Conservation (phyloP, 2,329 filamentous ascomycete genomes). For the Aspergillus spinulosporus region DNA sequence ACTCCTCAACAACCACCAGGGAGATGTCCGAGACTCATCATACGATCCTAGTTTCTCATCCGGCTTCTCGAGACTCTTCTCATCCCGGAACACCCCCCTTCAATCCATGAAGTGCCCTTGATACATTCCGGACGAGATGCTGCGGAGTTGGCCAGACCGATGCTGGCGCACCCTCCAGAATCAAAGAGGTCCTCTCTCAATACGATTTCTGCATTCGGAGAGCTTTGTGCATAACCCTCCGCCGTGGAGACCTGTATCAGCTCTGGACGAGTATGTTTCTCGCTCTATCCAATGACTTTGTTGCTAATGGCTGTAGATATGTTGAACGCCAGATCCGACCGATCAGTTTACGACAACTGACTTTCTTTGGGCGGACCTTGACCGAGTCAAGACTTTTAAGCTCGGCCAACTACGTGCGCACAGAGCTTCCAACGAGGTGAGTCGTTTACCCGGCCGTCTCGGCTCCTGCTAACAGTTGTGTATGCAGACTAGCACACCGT, state of each 20-base stretch:
- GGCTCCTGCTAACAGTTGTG: background rate
- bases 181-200: constrained; percentile 24
- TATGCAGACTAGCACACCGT: constrained; percentile 76
- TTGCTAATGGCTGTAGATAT: constrained; percentile 64
- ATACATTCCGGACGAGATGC: constrained; percentile 37
- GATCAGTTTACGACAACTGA: constrained; percentile 94
- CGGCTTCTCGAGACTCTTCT: constrained; percentile 14
- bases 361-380: constrained; percentile 92
- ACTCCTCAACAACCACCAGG: background rate
- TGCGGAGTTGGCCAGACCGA: constrained; percentile 35
- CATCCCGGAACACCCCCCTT: constrained; percentile 1
- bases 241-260: constrained; percentile 59
- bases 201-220: constrained; percentile 30
- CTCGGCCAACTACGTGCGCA: constrained; percentile 96
- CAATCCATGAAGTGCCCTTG: constrained; percentile 19
- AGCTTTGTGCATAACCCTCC: constrained; percentile 43
- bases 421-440: constrained; percentile 83
- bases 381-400: constrained; percentile 86
- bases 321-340: constrained; percentile 87
- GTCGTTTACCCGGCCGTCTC: constrained; percentile 18
- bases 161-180: constrained; percentile 32
- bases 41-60: constrained; percentile 14
- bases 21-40: constrained; percentile 22
- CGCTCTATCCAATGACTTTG: background rate
- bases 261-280: constrained; percentile 57